Percentiles rank a stretch among this genome's conserved stretches.
Evolutionary conservation across 306 rosid genomes (phyloP).

Genomic region (Prunus campanulata): DNA sequence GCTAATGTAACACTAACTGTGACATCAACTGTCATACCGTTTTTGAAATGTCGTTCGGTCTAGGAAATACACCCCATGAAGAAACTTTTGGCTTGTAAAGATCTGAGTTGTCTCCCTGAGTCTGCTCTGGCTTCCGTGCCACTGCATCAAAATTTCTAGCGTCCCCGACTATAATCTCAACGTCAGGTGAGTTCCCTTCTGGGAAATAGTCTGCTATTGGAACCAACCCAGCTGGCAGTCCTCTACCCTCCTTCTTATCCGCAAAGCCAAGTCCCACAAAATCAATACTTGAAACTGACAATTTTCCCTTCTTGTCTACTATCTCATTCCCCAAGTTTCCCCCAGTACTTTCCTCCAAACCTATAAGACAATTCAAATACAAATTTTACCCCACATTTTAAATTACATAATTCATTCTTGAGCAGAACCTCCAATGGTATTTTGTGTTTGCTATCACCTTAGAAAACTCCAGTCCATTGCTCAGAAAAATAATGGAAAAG

Average conservation of each 20-base stretch:
- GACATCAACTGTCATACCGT: conserved; percentile 45
- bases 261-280: conserved; percentile 80
- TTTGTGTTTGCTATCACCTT: conserved; percentile 2
- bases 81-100: conserved; percentile 88
- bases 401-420: neutral
- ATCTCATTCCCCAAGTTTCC: conserved; percentile 19
- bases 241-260: conserved; percentile 66
- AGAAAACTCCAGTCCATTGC: neutral
- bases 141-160: conserved; percentile 44
- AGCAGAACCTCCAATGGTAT: neutral
- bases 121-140: conserved; percentile 31
- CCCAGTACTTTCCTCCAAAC: conserved; percentile 32
- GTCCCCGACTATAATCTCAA: conserved; percentile 84
- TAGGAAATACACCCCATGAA: conserved; percentile 95
- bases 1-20: conserved; percentile 4
- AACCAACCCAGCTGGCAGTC: conserved; percentile 76
- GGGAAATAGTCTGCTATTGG: conserved; percentile 66
- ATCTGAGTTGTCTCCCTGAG: conserved; percentile 45
- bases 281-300: conserved; percentile 75
- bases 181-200: conserved; percentile 52
- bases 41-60: conserved; percentile 83
- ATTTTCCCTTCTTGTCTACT: conserved; percentile 42
- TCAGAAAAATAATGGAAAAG: neutral
- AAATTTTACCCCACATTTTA: conserved; percentile 29
- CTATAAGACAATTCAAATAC: conserved; percentile 36